Percentiles rank a stretch among this genome's conserved stretches.
These are phyloP conservation scores for Aspergillus coremiiformis DNA, from an alignment of 495 filamentous ascomycete species.

Conservation along the genomic window DNA sequence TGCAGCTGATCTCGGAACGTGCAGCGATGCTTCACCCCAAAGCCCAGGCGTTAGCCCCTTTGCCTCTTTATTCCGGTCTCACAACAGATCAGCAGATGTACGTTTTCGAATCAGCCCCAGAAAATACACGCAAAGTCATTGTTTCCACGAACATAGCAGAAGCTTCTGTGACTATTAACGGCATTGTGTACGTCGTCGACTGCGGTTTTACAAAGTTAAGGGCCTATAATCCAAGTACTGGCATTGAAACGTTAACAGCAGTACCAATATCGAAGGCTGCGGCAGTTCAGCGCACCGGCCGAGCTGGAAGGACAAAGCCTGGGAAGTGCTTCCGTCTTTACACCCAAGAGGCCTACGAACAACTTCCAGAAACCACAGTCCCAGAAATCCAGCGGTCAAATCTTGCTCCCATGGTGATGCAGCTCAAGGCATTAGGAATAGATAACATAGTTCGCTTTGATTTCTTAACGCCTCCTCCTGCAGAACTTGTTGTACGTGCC, in stretches of 20 bases:
- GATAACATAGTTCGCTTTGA: conserved; percentile 91
- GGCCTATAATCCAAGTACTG: conserved; percentile 76
- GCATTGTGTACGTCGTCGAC: conserved; percentile 88
- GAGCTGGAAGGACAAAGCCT: conserved; percentile 84
- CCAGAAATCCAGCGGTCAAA: conserved; percentile 94
- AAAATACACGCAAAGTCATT: conserved; percentile 83
- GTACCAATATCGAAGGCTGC: conserved; percentile 87
- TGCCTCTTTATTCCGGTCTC: conserved; percentile 86
- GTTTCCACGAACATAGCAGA: conserved; percentile 96
- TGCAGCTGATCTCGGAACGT: conserved; percentile 73
- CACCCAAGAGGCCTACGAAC: conserved; percentile 65
- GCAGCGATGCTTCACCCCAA: conserved; percentile 65
- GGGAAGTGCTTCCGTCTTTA: conserved; percentile 95
- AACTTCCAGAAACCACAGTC: conserved; percentile 64
- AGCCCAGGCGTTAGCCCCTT: conserved; percentile 60
- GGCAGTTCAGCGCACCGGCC: conserved; percentile 83
- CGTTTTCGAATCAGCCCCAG: conserved; percentile 81
- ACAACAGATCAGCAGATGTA: conserved; percentile 86
- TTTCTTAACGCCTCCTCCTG: conserved; percentile 81
- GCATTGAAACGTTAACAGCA: conserved; percentile 87
- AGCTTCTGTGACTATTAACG: conserved; percentile 89
- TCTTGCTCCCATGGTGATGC: conserved; percentile 81
- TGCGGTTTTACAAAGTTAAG: conserved; percentile 87
- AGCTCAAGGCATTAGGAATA: conserved; percentile 93
- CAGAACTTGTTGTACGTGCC: conserved; percentile 79